Conservation (phyloP, 192 early-diverging fungal genomes). For the Backusella parvicylindrica region DNA sequence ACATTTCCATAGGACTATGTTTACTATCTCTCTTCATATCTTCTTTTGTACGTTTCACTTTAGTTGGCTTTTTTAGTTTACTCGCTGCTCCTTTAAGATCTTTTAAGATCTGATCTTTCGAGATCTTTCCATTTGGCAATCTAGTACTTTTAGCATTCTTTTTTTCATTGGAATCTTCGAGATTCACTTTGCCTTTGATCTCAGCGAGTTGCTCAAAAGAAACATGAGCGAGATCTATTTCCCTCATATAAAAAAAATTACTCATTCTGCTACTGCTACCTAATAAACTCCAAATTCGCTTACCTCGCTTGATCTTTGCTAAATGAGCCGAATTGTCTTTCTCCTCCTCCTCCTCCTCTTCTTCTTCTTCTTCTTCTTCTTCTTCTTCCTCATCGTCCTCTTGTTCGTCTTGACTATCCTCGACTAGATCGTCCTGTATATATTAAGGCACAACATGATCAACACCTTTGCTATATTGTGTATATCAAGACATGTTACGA, state of each 20-base stretch:
- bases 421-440: background rate
- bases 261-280: background rate
- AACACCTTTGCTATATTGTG: background rate
- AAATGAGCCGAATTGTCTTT: conserved; percentile 7
- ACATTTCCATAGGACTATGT: conserved; percentile 69
- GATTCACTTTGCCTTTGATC: conserved; percentile 70
- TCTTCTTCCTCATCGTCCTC: conserved; percentile 14
- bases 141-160: conserved; percentile 31
- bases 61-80: conserved; percentile 38
- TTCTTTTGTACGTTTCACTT: conserved; percentile 37
- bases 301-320: conserved; percentile 31
- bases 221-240: conserved; percentile 63
- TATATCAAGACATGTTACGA: background rate
- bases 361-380: conserved; percentile 3
- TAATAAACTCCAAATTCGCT: background rate
- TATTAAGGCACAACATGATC: background rate
- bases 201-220: conserved; percentile 79
- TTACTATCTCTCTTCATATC: conserved; percentile 33
- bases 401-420: background rate
- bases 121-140: conserved; percentile 22
- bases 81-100: conserved; percentile 33
- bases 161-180: conserved; percentile 58
- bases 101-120: conserved; percentile 31
- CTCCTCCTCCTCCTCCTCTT: conserved; percentile 17
- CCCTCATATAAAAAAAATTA: background rate